Base-by-base conservation (phyloP, 768 basidiomycete genomes). In the Tulasnella sp. region DNA sequence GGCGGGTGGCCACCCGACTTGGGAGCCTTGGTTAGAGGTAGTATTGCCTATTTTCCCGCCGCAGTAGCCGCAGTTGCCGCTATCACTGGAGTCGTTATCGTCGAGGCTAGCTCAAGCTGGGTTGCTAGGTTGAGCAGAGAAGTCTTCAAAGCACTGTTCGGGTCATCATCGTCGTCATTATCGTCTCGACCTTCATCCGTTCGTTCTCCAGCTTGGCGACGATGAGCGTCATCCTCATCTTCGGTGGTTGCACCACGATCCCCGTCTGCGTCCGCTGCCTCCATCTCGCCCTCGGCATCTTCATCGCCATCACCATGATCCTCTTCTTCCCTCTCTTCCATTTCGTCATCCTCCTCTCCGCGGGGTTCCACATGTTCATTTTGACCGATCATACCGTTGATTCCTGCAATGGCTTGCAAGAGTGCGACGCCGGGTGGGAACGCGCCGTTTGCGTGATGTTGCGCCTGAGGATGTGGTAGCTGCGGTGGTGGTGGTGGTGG, bases 351-450 rank as follows among this genome's bases (percentile, higher is more conserved):
- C 8, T 56, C 53, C 7, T 19, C 21, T 9, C n/a, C 27, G 7
- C n/a, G 7, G 19, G 5, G 19, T 48, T 48, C 7, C 47, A 7
- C 47, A n/a, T 58, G 27, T 1, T 27, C 26, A 10, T 24, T 21
- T 23, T 52, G 19, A 26, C 48, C 56, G n/a, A 58, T 58, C 29
- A 58, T 58, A 2, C 56, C 56, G 32, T 58, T 58, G 44, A 58
- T 58, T 11, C 56, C 56, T 23, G 56, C 56, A 21, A 58, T 58
- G 44, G 56, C 56, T 23, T 58, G 56, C 11, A 58, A 44, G 2
- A 58, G 48, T 13, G 56, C 56, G 7, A 29, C 51, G 13, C 19
- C 51, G 51, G 34, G 34, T 38, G 5, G 34, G 34, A 38, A 38
- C 34, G 15, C 34, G n/a, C n/a, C n/a, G n/a, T n/a, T n/a, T 15